Evolutionary conservation across 768 basidiomycete genomes (phyloP).

Genomic region (Collybiopsis confluens): DNA sequence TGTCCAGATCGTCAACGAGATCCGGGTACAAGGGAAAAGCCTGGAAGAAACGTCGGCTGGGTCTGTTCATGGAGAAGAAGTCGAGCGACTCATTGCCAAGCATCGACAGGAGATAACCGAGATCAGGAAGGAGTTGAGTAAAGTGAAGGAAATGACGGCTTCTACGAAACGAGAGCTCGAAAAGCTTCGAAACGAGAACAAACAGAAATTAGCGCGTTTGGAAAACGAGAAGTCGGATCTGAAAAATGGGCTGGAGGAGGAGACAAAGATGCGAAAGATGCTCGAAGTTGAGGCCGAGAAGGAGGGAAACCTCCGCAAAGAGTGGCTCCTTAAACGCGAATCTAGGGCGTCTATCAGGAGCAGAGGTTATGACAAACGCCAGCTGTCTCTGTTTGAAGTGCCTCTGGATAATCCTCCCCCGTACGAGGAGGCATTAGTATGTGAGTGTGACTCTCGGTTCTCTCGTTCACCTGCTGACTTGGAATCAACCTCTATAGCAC

Average conservation of each 20-base stretch:
- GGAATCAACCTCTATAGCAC: no score
- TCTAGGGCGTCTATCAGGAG: background rate
- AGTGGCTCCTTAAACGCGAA: no score
- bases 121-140: slow-evolving; percentile 29
- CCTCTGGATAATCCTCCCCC: background rate
- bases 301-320: slow-evolving; percentile 12
- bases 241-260: slow-evolving; percentile 2
- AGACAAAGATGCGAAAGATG: background rate
- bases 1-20: slow-evolving; percentile 16
- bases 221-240: slow-evolving; percentile 2
- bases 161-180: slow-evolving; percentile 8
- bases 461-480: no score
- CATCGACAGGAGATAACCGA: slow-evolving; percentile 30
- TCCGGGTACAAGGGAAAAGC: slow-evolving; percentile 32
- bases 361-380: background rate
- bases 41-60: slow-evolving; percentile 38
- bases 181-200: slow-evolving; percentile 5
- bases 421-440: background rate
- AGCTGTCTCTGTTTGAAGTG: background rate
- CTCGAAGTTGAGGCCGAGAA: no score
- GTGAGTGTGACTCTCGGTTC: no score
- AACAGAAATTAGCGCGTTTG: background rate
- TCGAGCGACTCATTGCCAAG: slow-evolving; percentile 29
- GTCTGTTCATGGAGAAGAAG: slow-evolving; percentile 30
- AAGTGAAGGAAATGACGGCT: slow-evolving; percentile 3